Percentiles rank a stretch among this genome's conserved stretches.
Conservation (phyloP, 257 asterid species). For the Linaria vulgaris region DNA sequence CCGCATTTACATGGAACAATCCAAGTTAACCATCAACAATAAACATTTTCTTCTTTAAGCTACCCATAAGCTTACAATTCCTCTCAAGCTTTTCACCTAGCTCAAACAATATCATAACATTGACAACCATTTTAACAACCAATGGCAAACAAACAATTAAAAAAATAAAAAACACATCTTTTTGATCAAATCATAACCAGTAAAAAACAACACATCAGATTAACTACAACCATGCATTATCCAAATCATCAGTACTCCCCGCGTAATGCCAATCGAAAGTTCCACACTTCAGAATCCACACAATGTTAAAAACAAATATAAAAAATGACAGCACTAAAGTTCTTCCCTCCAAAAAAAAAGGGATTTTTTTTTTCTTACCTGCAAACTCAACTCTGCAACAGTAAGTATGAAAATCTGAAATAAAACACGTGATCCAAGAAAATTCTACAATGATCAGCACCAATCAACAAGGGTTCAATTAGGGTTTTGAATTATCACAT, state of each 20-base stretch:
- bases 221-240: neutral
- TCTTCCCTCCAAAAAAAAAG: conserved; percentile 16
- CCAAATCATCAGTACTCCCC: conserved; percentile 18
- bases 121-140: conserved; percentile 16
- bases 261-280: conserved; percentile 30
- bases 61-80: conserved; percentile 8
- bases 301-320: conserved; percentile 22
- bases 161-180: conserved; percentile 9
- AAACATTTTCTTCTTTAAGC: conserved; percentile 14
- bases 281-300: conserved; percentile 31
- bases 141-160: conserved; percentile 16
- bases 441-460: conserved; percentile 44
- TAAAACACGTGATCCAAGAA: conserved; percentile 55
- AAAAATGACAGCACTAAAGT: conserved; percentile 11
- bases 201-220: neutral
- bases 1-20: conserved; percentile 10
- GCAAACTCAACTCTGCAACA: conserved; percentile 30
- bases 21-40: conserved; percentile 21
- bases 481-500: conserved; percentile 55
- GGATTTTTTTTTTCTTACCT: too few relatives aligned
- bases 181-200: conserved; percentile 28
- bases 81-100: conserved; percentile 2
- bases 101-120: neutral
- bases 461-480: conserved; percentile 61
- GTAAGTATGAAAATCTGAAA: conserved; percentile 34